Percentiles rank a stretch among this genome's conserved stretches.
These are phyloP conservation scores for Rosa lucieae DNA, from an alignment of 306 rosid genomes.

Conservation along the genomic window DNA sequence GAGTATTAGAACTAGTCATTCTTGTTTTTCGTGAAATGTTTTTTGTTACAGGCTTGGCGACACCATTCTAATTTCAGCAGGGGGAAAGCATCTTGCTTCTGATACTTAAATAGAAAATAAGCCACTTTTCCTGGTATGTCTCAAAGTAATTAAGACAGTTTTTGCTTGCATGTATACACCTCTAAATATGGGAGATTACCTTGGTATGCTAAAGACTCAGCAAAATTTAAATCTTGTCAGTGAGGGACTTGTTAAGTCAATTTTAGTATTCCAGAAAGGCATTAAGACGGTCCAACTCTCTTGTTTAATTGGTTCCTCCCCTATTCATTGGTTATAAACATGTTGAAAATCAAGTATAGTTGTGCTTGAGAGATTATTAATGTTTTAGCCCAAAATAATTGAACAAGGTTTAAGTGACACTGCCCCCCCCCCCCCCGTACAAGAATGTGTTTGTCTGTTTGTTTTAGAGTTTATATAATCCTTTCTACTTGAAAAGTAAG, in stretches of 20 bases:
- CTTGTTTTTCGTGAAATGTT: constrained; percentile 16
- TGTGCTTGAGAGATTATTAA: too few relatives aligned
- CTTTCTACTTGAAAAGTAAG: too few relatives aligned
- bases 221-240: background rate
- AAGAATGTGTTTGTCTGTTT: too few relatives aligned
- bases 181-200: background rate
- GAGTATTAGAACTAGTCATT: constrained; percentile 13
- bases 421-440: too few relatives aligned
- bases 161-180: background rate
- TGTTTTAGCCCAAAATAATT: too few relatives aligned
- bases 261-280: too few relatives aligned
- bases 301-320: too few relatives aligned
- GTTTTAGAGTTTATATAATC: too few relatives aligned
- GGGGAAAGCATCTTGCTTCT: constrained; percentile 71
- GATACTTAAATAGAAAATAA: constrained; percentile 73
- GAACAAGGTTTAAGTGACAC: too few relatives aligned
- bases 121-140: constrained; percentile 84
- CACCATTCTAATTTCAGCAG: constrained; percentile 87
- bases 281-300: too few relatives aligned
- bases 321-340: too few relatives aligned
- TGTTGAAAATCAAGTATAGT: too few relatives aligned
- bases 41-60: constrained; percentile 74
- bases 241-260: background rate
- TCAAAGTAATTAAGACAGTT: background rate
- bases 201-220: background rate